phyloP scores from a whole-genome alignment of 2,329 filamentous ascomycete genomes.

The Pseudocercospora musae region DNA sequence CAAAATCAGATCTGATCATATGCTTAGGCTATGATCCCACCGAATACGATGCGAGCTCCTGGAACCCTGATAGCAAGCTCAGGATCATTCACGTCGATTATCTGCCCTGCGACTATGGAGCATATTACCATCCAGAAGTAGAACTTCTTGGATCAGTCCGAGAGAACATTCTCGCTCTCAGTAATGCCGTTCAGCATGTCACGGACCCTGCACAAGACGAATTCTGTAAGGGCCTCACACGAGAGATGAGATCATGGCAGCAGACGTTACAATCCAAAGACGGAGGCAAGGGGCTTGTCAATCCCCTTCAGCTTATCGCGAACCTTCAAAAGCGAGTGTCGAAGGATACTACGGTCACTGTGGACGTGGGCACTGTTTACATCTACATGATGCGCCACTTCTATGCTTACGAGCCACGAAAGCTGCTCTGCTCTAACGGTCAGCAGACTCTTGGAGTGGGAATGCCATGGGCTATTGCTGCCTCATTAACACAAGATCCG shows the following conservation, averaged over 20 bases:
- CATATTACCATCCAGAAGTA: conserved; percentile 41
- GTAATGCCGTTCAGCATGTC: conserved; percentile 34
- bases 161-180: conserved; percentile 41
- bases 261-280: conserved; percentile 22
- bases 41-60: conserved; percentile 47
- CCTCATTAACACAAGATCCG: conserved; percentile 43
- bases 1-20: conserved; percentile 45
- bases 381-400: conserved; percentile 50
- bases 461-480: conserved; percentile 49
- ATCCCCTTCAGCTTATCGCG: conserved; percentile 48
- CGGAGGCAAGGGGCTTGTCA: conserved; percentile 36
- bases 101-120: conserved; percentile 40
- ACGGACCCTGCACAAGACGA: conserved; percentile 38
- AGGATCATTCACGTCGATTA: conserved; percentile 48
- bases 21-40: conserved; percentile 49
- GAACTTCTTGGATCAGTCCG: conserved; percentile 46
- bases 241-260: conserved; percentile 40
- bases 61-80: conserved; percentile 42
- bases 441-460: conserved; percentile 51
- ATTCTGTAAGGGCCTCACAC: conserved; percentile 34
- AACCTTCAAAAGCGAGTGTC: conserved; percentile 42
- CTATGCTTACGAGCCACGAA: conserved; percentile 44
- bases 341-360: conserved; percentile 42
- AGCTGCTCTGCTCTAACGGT: conserved; percentile 48
- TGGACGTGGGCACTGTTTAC: conserved; percentile 30